A percentile compares a stretch with the other conserved stretches of the same genome.
Conservation (phyloP, 495 filamentous ascomycete species). For the Aspergillus steynii region DNA sequence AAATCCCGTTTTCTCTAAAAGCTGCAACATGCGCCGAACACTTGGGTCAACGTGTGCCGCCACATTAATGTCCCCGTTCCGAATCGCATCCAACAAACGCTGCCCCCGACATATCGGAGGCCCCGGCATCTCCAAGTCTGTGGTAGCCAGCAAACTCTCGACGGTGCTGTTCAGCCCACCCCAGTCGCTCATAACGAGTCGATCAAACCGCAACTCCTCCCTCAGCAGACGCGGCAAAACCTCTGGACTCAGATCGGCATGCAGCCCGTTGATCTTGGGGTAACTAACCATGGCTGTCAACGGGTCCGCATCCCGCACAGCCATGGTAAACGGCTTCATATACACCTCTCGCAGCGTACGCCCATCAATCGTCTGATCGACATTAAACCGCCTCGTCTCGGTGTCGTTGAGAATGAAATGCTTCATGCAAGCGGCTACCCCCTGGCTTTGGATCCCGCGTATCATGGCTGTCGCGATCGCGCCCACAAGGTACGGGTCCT, state of each 20-base stretch:
- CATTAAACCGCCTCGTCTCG: conserved; percentile 1
- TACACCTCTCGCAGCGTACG: conserved; percentile 1
- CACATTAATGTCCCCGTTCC: too few species aligned
- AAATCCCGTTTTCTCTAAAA: too few species aligned
- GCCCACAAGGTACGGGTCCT: conserved; percentile 2
- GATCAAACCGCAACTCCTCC: too few species aligned
- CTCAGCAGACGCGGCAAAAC: too few species aligned
- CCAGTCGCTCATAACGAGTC: too few species aligned
- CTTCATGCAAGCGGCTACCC: conserved; percentile 4
- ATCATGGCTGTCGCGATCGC: neutral
- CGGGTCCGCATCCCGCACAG: neutral
- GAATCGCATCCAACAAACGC: too few species aligned
- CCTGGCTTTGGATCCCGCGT: neutral
- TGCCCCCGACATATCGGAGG: too few species aligned
- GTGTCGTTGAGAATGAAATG: conserved; percentile 3
- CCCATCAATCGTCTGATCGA: neutral
- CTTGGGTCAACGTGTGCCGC: too few species aligned
- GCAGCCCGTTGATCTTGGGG: conserved; percentile 2
- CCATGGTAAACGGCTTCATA: conserved; percentile 1
- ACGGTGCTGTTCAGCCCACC: too few species aligned
- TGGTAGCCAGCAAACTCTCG: too few species aligned
- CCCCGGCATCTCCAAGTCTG: too few species aligned
- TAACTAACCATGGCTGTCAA: conserved; percentile 1
- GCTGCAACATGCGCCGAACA: too few species aligned
- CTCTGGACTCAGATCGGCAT: neutral